Percentiles rank a stretch among this genome's conserved stretches.
Evolutionary conservation across 805 yeast genomes (phyloP).

Genomic region (Candida tibetensis): DNA sequence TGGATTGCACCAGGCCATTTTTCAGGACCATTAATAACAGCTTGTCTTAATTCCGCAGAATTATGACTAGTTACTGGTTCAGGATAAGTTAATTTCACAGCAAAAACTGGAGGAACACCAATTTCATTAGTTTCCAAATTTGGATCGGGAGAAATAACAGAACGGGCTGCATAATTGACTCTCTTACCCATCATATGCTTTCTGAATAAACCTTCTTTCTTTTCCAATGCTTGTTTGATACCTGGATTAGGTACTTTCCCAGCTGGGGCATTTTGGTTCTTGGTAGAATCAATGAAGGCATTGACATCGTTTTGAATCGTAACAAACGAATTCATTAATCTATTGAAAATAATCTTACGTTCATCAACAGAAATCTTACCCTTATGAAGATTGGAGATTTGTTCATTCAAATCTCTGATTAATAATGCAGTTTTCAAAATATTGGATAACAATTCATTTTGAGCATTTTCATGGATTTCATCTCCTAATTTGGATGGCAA

Average conservation of each 20-base stretch:
- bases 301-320: slow-evolving; percentile 94
- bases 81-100: slow-evolving; percentile 91
- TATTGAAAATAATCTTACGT: slow-evolving; percentile 73
- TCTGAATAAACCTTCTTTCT: slow-evolving; percentile 97
- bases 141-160: slow-evolving; percentile 98
- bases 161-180: slow-evolving; percentile 97
- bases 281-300: slow-evolving; percentile 87
- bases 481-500: slow-evolving; percentile 97
- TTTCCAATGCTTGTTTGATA: slow-evolving; percentile 94
- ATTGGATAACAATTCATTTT: slow-evolving; percentile 81
- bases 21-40: slow-evolving; percentile 96
- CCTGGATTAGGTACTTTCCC: slow-evolving; percentile 85
- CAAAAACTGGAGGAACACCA: slow-evolving; percentile 99
- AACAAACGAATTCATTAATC: slow-evolving; percentile 94
- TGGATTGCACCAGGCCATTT: slow-evolving; percentile 99
- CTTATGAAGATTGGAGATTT: slow-evolving; percentile 59
- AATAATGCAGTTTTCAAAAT: slow-evolving; percentile 75
- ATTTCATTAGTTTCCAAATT: slow-evolving; percentile 96
- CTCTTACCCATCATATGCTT: slow-evolving; percentile 99
- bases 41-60: slow-evolving; percentile 85
- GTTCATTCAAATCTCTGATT: slow-evolving; percentile 88
- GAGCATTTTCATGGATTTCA: slow-evolving; percentile 90
- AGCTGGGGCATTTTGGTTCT: slow-evolving; percentile 70
- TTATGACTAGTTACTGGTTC: slow-evolving; percentile 96
- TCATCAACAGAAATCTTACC: slow-evolving; percentile 56